A percentile compares a stretch with the other conserved stretches of the same genome.
Evolutionary conservation across 1,284 basidiomycete genomes (phyloP).

Genomic region (Fomitopsis palustris): DNA sequence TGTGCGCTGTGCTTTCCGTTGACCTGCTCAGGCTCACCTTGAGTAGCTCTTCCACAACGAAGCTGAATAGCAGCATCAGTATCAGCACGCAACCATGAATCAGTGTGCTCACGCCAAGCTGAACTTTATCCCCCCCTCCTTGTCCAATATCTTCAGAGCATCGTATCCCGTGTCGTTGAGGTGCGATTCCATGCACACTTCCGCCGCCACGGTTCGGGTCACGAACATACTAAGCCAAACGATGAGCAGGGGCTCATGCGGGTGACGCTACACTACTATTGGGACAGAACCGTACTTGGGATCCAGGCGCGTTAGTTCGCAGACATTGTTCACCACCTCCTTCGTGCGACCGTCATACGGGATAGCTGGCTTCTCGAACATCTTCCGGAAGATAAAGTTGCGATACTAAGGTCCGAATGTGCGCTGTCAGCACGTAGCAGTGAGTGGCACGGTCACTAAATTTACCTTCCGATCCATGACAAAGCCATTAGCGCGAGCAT

Average conservation of each 20-base stretch:
- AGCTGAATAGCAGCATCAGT: conserved; percentile 30
- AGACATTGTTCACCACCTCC: conserved; percentile 64
- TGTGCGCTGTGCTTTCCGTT: too few relatives aligned
- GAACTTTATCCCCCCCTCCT: conserved; percentile 57
- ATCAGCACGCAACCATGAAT: background rate
- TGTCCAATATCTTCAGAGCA: conserved; percentile 62
- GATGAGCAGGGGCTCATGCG: conserved; percentile 9
- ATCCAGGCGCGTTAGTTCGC: conserved; percentile 64
- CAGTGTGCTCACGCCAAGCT: conserved; percentile 40
- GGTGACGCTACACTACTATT: background rate
- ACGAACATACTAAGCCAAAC: conserved; percentile 61
- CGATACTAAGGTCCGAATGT: conserved; percentile 49
- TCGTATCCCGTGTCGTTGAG: conserved; percentile 61
- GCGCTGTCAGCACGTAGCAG: conserved; percentile 6
- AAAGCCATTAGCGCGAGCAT: conserved; percentile 69
- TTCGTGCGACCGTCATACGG: conserved; percentile 49
- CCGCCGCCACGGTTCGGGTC: conserved; percentile 72
- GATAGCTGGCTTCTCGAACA: conserved; percentile 62
- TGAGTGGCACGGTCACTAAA: background rate
- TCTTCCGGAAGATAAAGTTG: conserved; percentile 77
- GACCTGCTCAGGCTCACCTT: conserved; percentile 37
- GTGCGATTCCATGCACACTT: conserved; percentile 75
- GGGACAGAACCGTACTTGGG: conserved; percentile 42
- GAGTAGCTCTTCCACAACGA: conserved; percentile 55
- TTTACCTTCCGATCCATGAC: conserved; percentile 67